phyloP scores from a whole-genome alignment of 345 rosid species.

The Passiflora organensis region DNA sequence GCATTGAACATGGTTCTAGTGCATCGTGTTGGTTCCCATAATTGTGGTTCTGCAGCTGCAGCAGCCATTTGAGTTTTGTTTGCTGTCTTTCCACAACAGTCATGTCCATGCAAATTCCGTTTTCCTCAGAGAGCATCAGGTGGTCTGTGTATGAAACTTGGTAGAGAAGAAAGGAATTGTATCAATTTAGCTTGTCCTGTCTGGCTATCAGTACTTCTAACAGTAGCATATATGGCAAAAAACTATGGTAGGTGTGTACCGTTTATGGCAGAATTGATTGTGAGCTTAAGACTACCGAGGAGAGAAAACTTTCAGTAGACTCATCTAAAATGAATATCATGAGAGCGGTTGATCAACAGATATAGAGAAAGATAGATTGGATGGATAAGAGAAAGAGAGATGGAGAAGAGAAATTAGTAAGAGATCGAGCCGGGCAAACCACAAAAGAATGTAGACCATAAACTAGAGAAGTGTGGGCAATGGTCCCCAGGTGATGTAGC shows the following conservation, averaged over 20 bases:
- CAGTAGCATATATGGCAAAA: too few species aligned
- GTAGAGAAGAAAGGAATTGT: not conserved
- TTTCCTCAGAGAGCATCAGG: conserved; percentile 4
- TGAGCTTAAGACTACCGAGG: too few species aligned
- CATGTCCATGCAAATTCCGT: conserved; percentile 24
- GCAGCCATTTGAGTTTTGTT: conserved; percentile 25
- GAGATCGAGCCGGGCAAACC: not conserved
- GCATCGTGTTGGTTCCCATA: conserved; percentile 11
- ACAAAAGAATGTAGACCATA: conserved; percentile 21
- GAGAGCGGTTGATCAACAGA: too few species aligned
- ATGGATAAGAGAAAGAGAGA: not conserved
- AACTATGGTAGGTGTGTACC: too few species aligned
- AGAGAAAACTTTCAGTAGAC: too few species aligned
- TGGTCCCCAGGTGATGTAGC: conserved; percentile 14
- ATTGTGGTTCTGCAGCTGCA: conserved; percentile 31
- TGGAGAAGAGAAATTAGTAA: not conserved
- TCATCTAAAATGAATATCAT: too few species aligned
- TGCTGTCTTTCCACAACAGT: conserved; percentile 26
- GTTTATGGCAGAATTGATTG: too few species aligned
- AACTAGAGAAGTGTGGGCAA: conserved; percentile 17
- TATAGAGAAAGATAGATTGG: not conserved
- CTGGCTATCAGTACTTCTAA: too few species aligned
- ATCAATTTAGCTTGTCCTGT: not conserved
- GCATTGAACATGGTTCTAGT: conserved; percentile 18
- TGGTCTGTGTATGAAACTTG: not conserved